Base-by-base conservation (phyloP, 2,329 filamentous ascomycete genomes). In the Epichloe festucae region DNA sequence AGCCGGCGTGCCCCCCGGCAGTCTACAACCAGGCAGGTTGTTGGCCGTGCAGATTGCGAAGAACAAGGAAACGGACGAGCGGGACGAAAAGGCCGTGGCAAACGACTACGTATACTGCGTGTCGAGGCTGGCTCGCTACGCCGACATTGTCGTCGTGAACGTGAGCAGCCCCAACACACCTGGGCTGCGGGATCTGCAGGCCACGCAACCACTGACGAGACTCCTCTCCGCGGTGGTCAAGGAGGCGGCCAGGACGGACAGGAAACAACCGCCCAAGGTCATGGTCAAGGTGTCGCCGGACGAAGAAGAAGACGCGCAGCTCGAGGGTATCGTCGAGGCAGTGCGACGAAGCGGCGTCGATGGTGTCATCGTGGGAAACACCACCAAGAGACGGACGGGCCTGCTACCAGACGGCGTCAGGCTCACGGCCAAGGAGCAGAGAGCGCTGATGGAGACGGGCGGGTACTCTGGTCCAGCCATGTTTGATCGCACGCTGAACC, bases 271-370 rank as follows among this genome's bases (percentile, higher is more conserved):
- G 62, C 69, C 69, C 49, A 65, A 62, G 56, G 88, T 98, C 53
- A 95, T 98, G 88, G 93, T 98, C 61, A 98, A 98, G 73, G 91
- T 98, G 19, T 95, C 88, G 53, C 93, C 93, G 0, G 93, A 98
- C 60, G 93, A 97, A 70, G 89, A 96, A 65, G 81, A 85, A 19
- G 82, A 89, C 49, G 74, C 82, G 52, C 89, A 98, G 65, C 80
- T 98, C 55, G 78, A 84, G 42, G 93, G 90, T 8, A 95, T 98
- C 52, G 91, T 89, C 54, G 80, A 89, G 59, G 90, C 90, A 0
- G 83, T 95, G 12, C 85, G 82, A 73, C 74, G 75, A 58, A 89
- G 87, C 54, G 90, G 90, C 6, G 90, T 97, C 2, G 90, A 96
- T 60, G 93, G 93, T 31, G 82, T 98, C 38, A 96, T 98, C 55